A percentile compares a stretch with the other conserved stretches of the same genome.
Conservation (phyloP, 2,329 filamentous ascomycete genomes). For the Scytalidium lignicola region DNA sequence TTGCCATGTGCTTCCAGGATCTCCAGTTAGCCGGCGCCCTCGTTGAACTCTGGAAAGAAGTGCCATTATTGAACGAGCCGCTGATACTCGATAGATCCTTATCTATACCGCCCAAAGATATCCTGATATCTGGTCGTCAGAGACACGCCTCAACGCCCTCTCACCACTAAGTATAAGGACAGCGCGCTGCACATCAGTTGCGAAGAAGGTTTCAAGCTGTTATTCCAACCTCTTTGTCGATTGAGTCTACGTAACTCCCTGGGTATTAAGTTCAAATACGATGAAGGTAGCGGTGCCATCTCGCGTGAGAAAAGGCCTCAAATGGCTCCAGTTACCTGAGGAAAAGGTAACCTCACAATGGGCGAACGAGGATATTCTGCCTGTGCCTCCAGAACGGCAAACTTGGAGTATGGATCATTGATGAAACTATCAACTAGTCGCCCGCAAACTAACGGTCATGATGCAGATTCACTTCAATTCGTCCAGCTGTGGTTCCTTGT, state of each 20-base stretch:
- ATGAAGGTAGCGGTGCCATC: neutral
- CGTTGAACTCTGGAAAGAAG: neutral
- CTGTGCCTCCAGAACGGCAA: neutral
- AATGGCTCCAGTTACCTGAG: neutral
- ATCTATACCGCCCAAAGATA: neutral
- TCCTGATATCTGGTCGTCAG: neutral
- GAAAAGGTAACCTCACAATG: neutral
- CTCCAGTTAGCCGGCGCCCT: neutral
- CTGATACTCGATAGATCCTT: neutral
- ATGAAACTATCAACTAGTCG: neutral
- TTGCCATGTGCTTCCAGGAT: neutral
- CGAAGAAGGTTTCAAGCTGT: neutral
- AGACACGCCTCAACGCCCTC: neutral
- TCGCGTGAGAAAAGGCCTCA: neutral
- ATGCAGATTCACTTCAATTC: neutral
- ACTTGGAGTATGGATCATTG: neutral
- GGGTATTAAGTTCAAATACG: neutral
- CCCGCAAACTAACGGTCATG: neutral
- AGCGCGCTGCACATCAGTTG: neutral
- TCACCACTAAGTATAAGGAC: neutral
- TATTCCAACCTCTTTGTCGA: neutral
- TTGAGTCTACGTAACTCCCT: neutral
- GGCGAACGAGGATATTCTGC: neutral
- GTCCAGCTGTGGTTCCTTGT: conserved; percentile 14
- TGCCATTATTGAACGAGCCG: neutral